A percentile compares a stretch with the other conserved stretches of the same genome.
Evolutionary conservation across 257 asterid species (phyloP).

Genomic region (Penstemon davidsonii): DNA sequence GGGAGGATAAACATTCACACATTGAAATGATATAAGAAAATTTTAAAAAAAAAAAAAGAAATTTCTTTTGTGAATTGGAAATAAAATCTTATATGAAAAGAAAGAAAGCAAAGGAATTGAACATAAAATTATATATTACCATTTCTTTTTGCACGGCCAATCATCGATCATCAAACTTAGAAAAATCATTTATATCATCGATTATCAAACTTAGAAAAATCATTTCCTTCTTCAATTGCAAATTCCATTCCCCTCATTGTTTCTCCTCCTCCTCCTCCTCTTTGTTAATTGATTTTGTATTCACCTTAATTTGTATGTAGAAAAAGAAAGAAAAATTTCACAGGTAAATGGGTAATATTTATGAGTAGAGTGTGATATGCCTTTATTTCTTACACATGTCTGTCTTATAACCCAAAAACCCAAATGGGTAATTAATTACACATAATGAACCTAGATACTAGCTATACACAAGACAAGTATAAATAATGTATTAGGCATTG

Average conservation of each 20-base stretch:
- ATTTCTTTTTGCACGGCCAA: conserved; percentile 42
- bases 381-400: background rate
- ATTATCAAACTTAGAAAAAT: conserved; percentile 42
- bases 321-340: background rate
- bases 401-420: background rate
- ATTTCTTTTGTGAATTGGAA: too few species aligned
- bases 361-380: background rate
- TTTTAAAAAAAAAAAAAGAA: too few species aligned
- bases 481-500: too few species aligned
- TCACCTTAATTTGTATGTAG: background rate
- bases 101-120: too few species aligned
- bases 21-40: too few species aligned
- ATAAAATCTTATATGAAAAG: too few species aligned
- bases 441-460: background rate
- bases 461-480: too few species aligned
- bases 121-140: conserved; percentile 24
- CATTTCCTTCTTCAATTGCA: conserved; percentile 28
- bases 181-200: conserved; percentile 37
- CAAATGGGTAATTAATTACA: background rate
- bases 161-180: conserved; percentile 52
- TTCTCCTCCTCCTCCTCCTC: background rate
- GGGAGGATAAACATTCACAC: too few species aligned
- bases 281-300: background rate
- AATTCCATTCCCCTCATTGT: conserved; percentile 28
- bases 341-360: background rate